phyloP scores from a whole-genome alignment of 345 rosid genomes.

The Viola odorata region DNA sequence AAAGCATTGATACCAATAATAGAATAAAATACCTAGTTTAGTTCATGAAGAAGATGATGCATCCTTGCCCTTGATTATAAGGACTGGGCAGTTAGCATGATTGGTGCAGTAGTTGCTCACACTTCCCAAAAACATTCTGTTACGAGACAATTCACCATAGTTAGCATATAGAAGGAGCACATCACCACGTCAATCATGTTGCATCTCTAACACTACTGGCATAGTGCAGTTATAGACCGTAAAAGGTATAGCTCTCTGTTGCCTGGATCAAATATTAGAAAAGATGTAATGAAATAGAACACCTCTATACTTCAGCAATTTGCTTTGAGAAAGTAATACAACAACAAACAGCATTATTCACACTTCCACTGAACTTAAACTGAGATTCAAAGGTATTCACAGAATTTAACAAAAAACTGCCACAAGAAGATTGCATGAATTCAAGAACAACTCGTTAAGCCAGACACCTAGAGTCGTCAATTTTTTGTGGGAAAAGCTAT shows the following conservation, averaged over 20 bases:
- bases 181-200: neutral
- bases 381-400: too few relatives aligned
- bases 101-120: constrained; percentile 91
- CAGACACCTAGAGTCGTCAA: too few relatives aligned
- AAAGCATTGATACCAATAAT: neutral
- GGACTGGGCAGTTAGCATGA: constrained; percentile 70
- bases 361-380: too few relatives aligned
- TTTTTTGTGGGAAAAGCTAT: too few relatives aligned
- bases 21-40: constrained; percentile 24
- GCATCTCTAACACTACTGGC: neutral
- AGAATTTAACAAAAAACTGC: too few relatives aligned
- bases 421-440: too few relatives aligned
- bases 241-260: too few relatives aligned
- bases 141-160: constrained; percentile 2
- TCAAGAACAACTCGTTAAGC: too few relatives aligned
- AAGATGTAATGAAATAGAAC: too few relatives aligned
- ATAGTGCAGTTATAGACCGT: neutral
- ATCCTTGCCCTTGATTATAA: constrained; percentile 56
- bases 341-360: neutral
- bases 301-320: neutral
- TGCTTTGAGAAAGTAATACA: neutral
- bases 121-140: constrained; percentile 93
- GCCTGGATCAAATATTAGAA: too few relatives aligned
- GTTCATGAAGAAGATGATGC: constrained; percentile 31
- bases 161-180: neutral